phyloP scores from a whole-genome alignment of 2,329 filamentous ascomycete genomes.

The Byssoonygena ceratinophila region DNA sequence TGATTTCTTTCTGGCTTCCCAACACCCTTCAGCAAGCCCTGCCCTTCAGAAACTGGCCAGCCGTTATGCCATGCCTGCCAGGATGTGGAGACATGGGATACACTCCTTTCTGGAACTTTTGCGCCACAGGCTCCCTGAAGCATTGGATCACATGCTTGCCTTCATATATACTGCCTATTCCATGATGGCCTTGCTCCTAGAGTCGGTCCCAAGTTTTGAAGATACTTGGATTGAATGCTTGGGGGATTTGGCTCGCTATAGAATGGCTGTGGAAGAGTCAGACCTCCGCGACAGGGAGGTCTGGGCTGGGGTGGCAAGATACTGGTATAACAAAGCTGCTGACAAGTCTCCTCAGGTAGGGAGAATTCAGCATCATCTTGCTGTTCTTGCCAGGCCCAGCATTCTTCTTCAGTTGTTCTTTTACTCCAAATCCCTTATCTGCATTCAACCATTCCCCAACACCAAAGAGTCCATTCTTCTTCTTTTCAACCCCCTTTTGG shows the following conservation, averaged over 20 bases:
- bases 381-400: constrained; percentile 52
- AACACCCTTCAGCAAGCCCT: constrained; percentile 67
- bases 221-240: constrained; percentile 92
- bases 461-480: constrained; percentile 48
- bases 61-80: constrained; percentile 81
- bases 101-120: constrained; percentile 72
- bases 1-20: constrained; percentile 75
- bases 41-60: constrained; percentile 58
- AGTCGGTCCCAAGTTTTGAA: constrained; percentile 71
- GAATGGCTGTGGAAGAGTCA: constrained; percentile 84
- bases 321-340: constrained; percentile 77
- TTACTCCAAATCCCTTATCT: constrained; percentile 49
- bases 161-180: constrained; percentile 85
- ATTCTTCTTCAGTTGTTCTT: constrained; percentile 49
- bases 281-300: constrained; percentile 63
- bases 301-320: constrained; percentile 68
- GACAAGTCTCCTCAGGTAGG: constrained; percentile 66
- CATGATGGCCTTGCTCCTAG: constrained; percentile 77
- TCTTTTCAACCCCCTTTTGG: constrained; percentile 43
- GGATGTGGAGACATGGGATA: constrained; percentile 92
- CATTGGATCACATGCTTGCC: constrained; percentile 76
- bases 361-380: constrained; percentile 77
- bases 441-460: constrained; percentile 45
- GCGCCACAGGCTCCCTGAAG: constrained; percentile 60
- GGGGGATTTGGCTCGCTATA: constrained; percentile 72